Evolutionary conservation across 1,284 basidiomycete genomes (phyloP), one percentile per base, ranked within the genome.

Genomic region (Trichosporon faecale): DNA sequence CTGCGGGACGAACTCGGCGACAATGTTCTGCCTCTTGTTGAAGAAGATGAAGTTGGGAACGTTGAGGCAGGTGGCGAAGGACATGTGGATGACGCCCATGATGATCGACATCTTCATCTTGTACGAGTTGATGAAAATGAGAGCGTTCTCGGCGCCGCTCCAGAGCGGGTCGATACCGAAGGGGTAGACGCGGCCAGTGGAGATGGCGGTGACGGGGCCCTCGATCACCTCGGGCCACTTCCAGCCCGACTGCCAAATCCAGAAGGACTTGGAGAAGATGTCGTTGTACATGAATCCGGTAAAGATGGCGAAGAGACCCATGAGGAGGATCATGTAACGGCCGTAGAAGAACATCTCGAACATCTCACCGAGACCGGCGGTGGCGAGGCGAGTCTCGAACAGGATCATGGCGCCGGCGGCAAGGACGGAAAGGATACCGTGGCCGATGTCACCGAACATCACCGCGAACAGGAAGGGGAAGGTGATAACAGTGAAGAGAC

Each of bases 81-180:
- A 94, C 96, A 99, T 99, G 83, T 99, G 97, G 75, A 93, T 91
- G 75, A 99, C 96, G 84, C 97, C 97, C 70, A 99, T 85, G 68
- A 99, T 90, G 80, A 99, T 91, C 18, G 94, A 94, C 94, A 99
- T 95, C 87, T 99, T 99, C 97, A 99, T 99, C 90, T 99, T 99
- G 87, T 97, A 95, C 68, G 95, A 98, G 84, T 99, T 99, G 73
- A 92, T 93, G 83, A 99, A 99, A 68, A 98, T 90, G 70, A 99
- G 87, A 0, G 87, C 87, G 81, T 99, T 99, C 76, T 95, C 93
- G 9, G 95, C 88, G 40, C 91, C 94, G 82, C 98, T 95, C 97
- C 97, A 99, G 68, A 86, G 90, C 61, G 96, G 95, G 83, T 99
- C 97, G 75, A 99, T 84, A 76, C 97, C 97, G 77, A 99, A 94